Evolutionary conservation across 306 rosid species (phyloP), one percentile per base, ranked within the genome.

Genomic region (Lathyrus oleraceus): DNA sequence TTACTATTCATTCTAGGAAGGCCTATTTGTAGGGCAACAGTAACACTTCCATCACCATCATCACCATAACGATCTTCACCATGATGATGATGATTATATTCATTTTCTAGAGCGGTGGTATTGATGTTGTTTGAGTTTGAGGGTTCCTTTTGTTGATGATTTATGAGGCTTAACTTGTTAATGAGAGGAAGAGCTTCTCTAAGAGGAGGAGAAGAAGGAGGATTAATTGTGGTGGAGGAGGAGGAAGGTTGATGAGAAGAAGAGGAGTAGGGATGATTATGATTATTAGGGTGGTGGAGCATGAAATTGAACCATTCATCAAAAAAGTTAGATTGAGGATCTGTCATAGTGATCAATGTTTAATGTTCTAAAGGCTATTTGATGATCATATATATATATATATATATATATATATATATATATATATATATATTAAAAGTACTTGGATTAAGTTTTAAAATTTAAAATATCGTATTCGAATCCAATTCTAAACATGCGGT

Each of bases 131-230:
- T 35, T 35, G 39, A 35, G 30, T 70, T 65, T 43, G 88, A 76
- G 76, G n/a, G 66, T 54, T 73, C 76, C 25, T 70, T 75, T 25
- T 76, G 54, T 1, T 78, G 59, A 13, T 75, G 56, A n/a, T 61
- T 63, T 21, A 25, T 61, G 8, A 70, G 82, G 32, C 69, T 80
- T 68, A 87, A 30, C 61, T 74, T 84, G 86, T 89, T 86, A 27
- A 87, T 65, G 17, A 90, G 81, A 78, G 96, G 89, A 76, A 87
- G 90, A 6, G 87, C 96, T 38, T 88, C 85, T 63, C 63, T 83
- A 4, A 43, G 72, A 71, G 88, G 81, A 56, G 86, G 83, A 3
- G 88, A 67, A 23, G 76, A 68, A 19, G 76, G 15, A 23, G 77
- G 45, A n/a, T 74, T 28, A 67, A 13, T 20, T 10, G 25, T 12